Conservation (phyloP, 768 basidiomycete species). For the Mycena vitilis region DNA sequence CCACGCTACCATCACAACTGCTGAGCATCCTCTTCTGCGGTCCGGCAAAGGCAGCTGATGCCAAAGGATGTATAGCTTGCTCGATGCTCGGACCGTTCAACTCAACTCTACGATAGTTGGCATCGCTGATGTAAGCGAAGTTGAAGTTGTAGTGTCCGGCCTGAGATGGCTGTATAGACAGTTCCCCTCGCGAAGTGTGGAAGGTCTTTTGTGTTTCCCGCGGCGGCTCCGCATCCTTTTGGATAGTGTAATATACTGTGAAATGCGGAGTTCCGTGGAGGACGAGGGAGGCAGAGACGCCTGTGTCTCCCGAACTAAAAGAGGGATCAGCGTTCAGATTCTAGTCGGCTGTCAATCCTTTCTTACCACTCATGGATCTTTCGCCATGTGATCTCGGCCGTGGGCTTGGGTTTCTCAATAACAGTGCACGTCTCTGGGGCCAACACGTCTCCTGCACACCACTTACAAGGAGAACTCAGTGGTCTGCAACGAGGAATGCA, state of each 20-base stretch:
- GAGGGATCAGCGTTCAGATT: slow-evolving; percentile 21
- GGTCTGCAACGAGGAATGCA: slow-evolving; percentile 24
- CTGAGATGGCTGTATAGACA: slow-evolving; percentile 87
- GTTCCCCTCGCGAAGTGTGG: slow-evolving; percentile 77
- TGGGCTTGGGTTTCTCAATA: slow-evolving; percentile 78
- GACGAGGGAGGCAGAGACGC: slow-evolving; percentile 87
- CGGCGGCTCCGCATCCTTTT: slow-evolving; percentile 74
- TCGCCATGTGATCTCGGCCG: slow-evolving; percentile 89
- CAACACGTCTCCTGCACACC: slow-evolving; percentile 85
- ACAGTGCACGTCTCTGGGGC: slow-evolving; percentile 87
- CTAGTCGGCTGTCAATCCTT: not conserved
- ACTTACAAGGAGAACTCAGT: slow-evolving; percentile 47
- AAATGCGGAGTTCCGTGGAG: slow-evolving; percentile 93
- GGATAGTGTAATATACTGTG: slow-evolving; percentile 80
- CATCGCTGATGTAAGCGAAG: slow-evolving; percentile 84
- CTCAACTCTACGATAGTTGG: slow-evolving; percentile 82
- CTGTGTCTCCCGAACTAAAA: slow-evolving; percentile 87
- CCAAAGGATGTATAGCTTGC: slow-evolving; percentile 91
- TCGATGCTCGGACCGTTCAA: slow-evolving; percentile 83
- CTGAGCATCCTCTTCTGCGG: slow-evolving; percentile 66
- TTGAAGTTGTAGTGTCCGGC: slow-evolving; percentile 92
- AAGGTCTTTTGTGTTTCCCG: slow-evolving; percentile 72
- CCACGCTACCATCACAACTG: slow-evolving; percentile 82
- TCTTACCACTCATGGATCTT: slow-evolving; percentile 90
- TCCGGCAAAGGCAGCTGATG: slow-evolving; percentile 78